A percentile compares a stretch with the other conserved stretches of the same genome.
Evolutionary conservation across 352 stramenopile genomes (phyloP).

Genomic region (Globisporangium nagaii): DNA sequence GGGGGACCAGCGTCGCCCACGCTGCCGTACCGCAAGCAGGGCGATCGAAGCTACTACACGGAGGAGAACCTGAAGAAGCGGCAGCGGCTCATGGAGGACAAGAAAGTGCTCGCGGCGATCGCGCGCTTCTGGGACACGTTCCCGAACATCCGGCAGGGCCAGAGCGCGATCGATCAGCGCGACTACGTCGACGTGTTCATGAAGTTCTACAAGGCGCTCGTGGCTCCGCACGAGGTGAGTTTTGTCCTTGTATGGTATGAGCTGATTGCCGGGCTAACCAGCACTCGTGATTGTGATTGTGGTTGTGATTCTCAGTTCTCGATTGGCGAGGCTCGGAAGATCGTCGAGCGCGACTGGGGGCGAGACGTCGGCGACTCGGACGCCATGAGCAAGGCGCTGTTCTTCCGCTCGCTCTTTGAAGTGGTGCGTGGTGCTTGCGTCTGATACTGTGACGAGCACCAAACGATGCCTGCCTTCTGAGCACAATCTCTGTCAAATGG

Average conservation of each 20-base stretch:
- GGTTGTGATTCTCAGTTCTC: constrained; percentile 31
- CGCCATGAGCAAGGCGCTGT: constrained; percentile 54
- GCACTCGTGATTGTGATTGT: neutral
- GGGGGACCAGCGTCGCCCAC: constrained; percentile 12
- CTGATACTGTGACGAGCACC: too few relatives aligned
- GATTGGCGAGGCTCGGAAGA: constrained; percentile 55
- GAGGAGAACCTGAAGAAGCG: constrained; percentile 60
- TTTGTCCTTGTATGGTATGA: neutral
- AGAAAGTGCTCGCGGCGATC: constrained; percentile 40
- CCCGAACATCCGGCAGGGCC: constrained; percentile 39
- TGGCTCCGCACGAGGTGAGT: constrained; percentile 43
- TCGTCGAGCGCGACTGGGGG: constrained; percentile 76
- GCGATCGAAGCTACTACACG: constrained; percentile 61
- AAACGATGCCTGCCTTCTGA: neutral
- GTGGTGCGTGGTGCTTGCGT: constrained; percentile 23
- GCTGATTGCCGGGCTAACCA: neutral
- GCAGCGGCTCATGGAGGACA: constrained; percentile 44
- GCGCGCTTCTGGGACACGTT: constrained; percentile 75
- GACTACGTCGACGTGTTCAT: constrained; percentile 80
- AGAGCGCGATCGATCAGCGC: constrained; percentile 29
- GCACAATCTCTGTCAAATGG: neutral
- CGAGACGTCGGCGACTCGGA: constrained; percentile 40
- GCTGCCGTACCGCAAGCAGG: constrained; percentile 70
- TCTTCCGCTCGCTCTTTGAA: constrained; percentile 69
- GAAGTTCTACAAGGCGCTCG: constrained; percentile 80